Percentiles rank a stretch among this genome's conserved stretches.
phyloP scores from a whole-genome alignment of 176 grass and related monocot species.

The Triticum timopheevii region DNA sequence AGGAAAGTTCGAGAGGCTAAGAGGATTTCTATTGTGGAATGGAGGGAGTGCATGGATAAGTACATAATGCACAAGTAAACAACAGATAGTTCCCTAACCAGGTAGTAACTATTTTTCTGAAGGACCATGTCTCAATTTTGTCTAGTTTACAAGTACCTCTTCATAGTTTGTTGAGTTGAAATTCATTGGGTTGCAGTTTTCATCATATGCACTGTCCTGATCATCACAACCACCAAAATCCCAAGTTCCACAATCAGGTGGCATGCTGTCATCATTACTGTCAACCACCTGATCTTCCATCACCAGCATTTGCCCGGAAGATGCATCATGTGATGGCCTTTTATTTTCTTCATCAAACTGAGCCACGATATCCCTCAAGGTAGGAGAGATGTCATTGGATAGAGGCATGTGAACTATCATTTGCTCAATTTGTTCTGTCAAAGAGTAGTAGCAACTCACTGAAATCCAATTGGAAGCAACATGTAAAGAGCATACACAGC shows the following conservation, averaged over 20 bases:
- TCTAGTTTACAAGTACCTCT: conserved; percentile 51
- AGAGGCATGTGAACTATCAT: conserved; percentile 72
- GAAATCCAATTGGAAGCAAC: conserved; percentile 21
- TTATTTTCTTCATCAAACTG: conserved; percentile 93
- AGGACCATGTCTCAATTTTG: not conserved
- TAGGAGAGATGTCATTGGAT: conserved; percentile 79
- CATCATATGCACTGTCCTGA: conserved; percentile 50
- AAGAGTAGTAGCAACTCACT: conserved; percentile 33
- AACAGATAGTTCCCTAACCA: not conserved
- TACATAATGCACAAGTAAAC: not conserved
- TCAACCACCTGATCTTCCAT: conserved; percentile 40
- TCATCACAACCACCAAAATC: conserved; percentile 70
- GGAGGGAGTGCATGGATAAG: not conserved
- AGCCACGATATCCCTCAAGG: conserved; percentile 70
- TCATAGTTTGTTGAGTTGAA: conserved; percentile 51
- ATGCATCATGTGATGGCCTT: conserved; percentile 48
- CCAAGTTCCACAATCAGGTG: conserved; percentile 51
- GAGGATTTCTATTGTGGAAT: not conserved
- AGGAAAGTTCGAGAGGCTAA: not conserved
- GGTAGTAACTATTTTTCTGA: not conserved
- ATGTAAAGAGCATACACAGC: conserved; percentile 2
- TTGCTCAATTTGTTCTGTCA: conserved; percentile 67
- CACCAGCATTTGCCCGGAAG: conserved; percentile 47
- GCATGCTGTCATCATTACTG: conserved; percentile 41
- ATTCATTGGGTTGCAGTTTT: conserved; percentile 39